A percentile compares a stretch with the other conserved stretches of the same genome.
phyloP scores from a whole-genome alignment of 164 flowering plant genomes.

The Umbilicus rupestris region DNA sequence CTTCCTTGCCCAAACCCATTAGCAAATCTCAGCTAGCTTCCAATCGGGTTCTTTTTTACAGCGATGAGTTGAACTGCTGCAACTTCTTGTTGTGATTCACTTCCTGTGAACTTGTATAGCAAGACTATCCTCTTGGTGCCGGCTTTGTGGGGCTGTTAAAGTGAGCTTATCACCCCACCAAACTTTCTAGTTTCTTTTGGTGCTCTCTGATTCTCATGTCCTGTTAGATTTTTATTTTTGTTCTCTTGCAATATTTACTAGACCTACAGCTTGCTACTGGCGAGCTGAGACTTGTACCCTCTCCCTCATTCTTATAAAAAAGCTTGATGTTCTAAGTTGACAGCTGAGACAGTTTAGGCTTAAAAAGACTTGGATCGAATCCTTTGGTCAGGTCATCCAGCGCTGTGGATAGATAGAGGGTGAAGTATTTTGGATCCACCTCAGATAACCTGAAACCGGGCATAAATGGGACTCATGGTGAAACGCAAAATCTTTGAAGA shows the following conservation, averaged over 20 bases:
- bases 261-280: neutral
- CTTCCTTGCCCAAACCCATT: conserved; percentile 43
- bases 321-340: neutral
- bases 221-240: neutral
- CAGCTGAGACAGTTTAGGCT: no score
- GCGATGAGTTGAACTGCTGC: conserved; percentile 44
- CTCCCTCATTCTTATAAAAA: neutral
- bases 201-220: neutral
- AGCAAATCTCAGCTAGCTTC: conserved; percentile 62
- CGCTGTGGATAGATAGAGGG: no score
- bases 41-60: conserved; percentile 73
- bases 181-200: neutral
- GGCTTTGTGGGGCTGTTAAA: neutral
- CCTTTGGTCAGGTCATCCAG: no score
- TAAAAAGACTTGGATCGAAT: no score
- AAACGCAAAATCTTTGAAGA: no score
- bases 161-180: neutral
- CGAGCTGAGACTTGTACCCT: neutral
- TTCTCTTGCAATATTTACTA: neutral
- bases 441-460: no score
- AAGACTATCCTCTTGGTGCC: no score
- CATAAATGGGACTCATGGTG: no score
- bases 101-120: neutral
- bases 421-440: no score
- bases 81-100: conserved; percentile 2